These are phyloP conservation scores for Rhizophagus clarus DNA, from an alignment of 192 early-diverging fungal genomes.

Conservation along the genomic window DNA sequence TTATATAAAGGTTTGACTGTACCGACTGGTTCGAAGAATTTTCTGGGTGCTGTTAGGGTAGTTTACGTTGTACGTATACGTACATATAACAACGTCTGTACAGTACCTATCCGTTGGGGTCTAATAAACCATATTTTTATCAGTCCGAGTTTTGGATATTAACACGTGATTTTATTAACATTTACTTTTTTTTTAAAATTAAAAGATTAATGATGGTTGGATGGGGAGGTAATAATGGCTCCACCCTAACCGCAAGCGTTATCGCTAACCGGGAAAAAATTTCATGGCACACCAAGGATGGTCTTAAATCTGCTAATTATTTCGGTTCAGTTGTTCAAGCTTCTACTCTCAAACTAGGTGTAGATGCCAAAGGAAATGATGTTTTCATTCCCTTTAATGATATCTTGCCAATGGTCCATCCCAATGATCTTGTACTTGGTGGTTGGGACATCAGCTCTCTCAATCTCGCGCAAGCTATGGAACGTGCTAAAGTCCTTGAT, in stretches of 20 bases:
- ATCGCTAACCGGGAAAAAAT: conserved; percentile 89
- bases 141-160: too few species aligned
- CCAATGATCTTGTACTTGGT: conserved; percentile 95
- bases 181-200: not conserved
- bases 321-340: conserved; percentile 96
- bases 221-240: conserved; percentile 99
- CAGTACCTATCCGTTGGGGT: too few species aligned
- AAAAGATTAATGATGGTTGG: conserved; percentile 96
- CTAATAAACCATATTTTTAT: too few species aligned
- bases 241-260: conserved; percentile 95
- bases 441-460: conserved; percentile 95
- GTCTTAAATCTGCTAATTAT: conserved; percentile 93
- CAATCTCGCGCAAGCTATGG: conserved; percentile 92
- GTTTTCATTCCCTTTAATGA: conserved; percentile 91
- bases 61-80: too few species aligned
- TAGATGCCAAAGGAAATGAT: conserved; percentile 80
- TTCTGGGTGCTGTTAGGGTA: too few species aligned
- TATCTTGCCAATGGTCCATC: conserved; percentile 95
- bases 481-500: conserved; percentile 93
- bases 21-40: too few species aligned
- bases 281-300: conserved; percentile 92
- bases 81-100: too few species aligned
- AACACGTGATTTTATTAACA: too few species aligned
- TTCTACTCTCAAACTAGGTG: conserved; percentile 95
- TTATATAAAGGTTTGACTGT: too few species aligned